These are phyloP conservation scores for Zostera marina DNA, from an alignment of 116 monocot genomes.

Conservation along the genomic window DNA sequence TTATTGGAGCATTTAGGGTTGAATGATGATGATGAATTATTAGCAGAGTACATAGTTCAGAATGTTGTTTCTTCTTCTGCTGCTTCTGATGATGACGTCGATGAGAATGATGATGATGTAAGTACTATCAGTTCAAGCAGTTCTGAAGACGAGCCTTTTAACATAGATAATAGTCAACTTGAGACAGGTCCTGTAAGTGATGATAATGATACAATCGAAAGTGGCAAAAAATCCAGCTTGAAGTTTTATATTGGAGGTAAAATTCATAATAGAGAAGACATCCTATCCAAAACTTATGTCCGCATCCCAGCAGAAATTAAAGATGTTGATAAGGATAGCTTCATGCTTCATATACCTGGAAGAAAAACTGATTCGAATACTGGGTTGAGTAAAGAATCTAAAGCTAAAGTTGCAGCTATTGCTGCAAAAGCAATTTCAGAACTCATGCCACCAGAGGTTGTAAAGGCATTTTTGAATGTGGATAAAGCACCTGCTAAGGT, in stretches of 20 bases:
- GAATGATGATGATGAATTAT: too few species aligned
- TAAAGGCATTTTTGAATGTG: conserved; percentile 40
- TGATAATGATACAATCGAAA: conserved; percentile 26
- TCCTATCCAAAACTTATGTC: conserved; percentile 33
- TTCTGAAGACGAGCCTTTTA: conserved; percentile 24
- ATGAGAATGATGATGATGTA: too few species aligned
- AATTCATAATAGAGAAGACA: conserved; percentile 69
- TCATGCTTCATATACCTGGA: conserved; percentile 45
- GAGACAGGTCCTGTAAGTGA: conserved; percentile 21
- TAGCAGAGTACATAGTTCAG: too few species aligned
- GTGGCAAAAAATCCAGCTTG: conserved; percentile 13
- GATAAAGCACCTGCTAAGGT: conserved; percentile 53
- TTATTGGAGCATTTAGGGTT: conserved; percentile 30
- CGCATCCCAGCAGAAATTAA: conserved; percentile 66
- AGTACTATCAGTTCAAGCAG: conserved; percentile 22
- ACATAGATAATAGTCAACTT: conserved; percentile 24
- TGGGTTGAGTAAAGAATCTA: conserved; percentile 29
- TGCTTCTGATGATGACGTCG: too few species aligned
- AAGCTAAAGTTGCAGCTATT: conserved; percentile 52
- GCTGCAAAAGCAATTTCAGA: conserved; percentile 58
- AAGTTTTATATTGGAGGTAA: conserved; percentile 70
- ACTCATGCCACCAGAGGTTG: conserved; percentile 82
- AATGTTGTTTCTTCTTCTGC: too few species aligned
- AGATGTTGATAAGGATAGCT: conserved; percentile 39
- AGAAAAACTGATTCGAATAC: conserved; percentile 24